A percentile compares a stretch with the other conserved stretches of the same genome.
Evolutionary conservation across 768 basidiomycete genomes (phyloP).

Genomic region (Tricholoma furcatifolium): DNA sequence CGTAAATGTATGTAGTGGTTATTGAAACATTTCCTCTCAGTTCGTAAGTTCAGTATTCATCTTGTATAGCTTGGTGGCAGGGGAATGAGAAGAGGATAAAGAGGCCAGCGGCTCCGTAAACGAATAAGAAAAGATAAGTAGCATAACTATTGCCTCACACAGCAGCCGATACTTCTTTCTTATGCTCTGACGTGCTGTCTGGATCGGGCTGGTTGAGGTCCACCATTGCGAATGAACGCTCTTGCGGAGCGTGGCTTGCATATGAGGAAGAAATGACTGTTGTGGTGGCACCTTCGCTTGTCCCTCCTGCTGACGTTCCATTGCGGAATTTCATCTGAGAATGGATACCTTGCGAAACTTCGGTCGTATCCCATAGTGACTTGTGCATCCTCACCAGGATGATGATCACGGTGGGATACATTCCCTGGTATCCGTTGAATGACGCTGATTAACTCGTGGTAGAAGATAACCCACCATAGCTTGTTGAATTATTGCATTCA

Average conservation of each 20-base stretch:
- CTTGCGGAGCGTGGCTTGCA: not conserved
- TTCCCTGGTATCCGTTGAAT: constrained; percentile 19
- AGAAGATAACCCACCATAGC: constrained; percentile 3
- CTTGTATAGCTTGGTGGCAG: too few species aligned
- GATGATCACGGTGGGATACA: constrained; percentile 28
- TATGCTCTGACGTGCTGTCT: not conserved
- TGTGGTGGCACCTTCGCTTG: not conserved
- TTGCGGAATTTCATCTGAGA: constrained; percentile 1
- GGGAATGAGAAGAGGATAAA: too few species aligned
- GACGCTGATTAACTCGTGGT: not conserved
- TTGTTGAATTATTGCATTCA: constrained; percentile 28
- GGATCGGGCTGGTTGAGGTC: not conserved
- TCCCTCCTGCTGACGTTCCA: not conserved
- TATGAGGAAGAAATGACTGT: not conserved
- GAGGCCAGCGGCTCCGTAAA: too few species aligned
- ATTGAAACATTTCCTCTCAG: too few species aligned
- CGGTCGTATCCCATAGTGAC: constrained; percentile 24
- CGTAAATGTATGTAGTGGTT: too few species aligned
- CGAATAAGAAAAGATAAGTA: too few species aligned
- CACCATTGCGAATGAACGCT: not conserved
- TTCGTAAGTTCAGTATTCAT: too few species aligned
- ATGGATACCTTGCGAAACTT: constrained; percentile 12
- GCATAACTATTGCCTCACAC: too few species aligned
- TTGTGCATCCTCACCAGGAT: constrained; percentile 29
- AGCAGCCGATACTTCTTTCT: too few species aligned